Evolutionary conservation across 2,329 filamentous ascomycete genomes (phyloP).

Genomic region (Stagonosporopsis tanaceti): DNA sequence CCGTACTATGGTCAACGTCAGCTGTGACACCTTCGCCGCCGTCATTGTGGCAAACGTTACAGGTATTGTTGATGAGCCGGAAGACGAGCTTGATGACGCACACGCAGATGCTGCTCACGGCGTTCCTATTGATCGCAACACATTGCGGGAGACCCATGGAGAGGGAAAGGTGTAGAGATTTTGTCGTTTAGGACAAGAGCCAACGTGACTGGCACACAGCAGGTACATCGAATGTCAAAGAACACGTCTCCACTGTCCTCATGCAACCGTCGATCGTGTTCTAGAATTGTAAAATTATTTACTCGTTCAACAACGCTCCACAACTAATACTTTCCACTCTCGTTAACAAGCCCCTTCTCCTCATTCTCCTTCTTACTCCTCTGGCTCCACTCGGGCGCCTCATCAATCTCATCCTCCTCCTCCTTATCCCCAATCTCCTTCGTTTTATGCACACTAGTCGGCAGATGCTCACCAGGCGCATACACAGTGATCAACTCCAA

Average conservation of each 20-base stretch:
- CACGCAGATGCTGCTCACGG: slow-evolving; percentile 13
- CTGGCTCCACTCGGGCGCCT: slow-evolving; percentile 66
- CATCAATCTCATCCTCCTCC: slow-evolving; percentile 68
- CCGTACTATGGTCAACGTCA: slow-evolving; percentile 61
- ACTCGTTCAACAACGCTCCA: no score
- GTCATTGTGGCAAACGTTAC: slow-evolving; percentile 53
- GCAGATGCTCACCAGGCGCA: slow-evolving; percentile 68
- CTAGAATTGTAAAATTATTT: background rate
- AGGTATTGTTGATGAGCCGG: slow-evolving; percentile 36
- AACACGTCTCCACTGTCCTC: background rate
- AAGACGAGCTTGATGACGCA: slow-evolving; percentile 25
- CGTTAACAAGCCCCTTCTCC: slow-evolving; percentile 62
- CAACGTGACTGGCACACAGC: background rate
- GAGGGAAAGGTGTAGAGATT: slow-evolving; percentile 16
- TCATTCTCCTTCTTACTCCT: slow-evolving; percentile 67
- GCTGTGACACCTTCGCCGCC: slow-evolving; percentile 59
- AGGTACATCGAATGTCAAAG: background rate
- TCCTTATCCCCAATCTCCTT: slow-evolving; percentile 70
- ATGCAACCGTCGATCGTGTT: background rate
- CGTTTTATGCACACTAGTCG: slow-evolving; percentile 66
- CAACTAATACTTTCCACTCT: slow-evolving; percentile 42
- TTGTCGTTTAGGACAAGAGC: background rate
- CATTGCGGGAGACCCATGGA: slow-evolving; percentile 18
- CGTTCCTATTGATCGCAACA: slow-evolving; percentile 10
- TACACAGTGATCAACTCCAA: slow-evolving; percentile 71